Evolutionary conservation across 345 rosid species (phyloP), one percentile per base, ranked within the genome.

Genomic region (Pistacia atlantica): DNA sequence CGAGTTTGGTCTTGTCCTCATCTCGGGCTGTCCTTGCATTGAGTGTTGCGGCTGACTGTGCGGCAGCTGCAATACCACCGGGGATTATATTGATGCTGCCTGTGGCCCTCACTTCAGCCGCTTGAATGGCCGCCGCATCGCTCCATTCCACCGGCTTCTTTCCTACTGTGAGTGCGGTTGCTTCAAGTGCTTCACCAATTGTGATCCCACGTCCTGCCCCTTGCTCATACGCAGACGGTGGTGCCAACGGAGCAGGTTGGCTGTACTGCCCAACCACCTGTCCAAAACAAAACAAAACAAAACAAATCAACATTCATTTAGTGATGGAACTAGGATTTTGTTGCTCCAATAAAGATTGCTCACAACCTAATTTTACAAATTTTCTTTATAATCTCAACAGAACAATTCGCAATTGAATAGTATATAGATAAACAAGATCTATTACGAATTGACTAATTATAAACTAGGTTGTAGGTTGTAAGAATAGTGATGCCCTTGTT

Each of bases 91-190:
- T 79, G 71, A 86, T 90, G 14, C 89, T 83, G 10, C 95, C 93
- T 0, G 94, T 92, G 51, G 97, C 98, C 83, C 95, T 88, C 17
- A 93, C 94, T 79, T 93, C 97, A 0, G 97, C 97, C 0, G 98
- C 94, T 79, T 95, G 98, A 72, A 93, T 93, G 0, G 98, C 93
- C 0, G 97, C 97, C 0, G 97, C 97, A n/a, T 93, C 98, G 49
- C 97, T 95, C 92, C 92, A 82, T 28, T 90, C 97, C 42, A 95
- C 97, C 0, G 94, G 88, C 85, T 91, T 91, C 67, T 89, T 79
- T 45, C 95, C 97, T 0, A 89, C 94, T 2, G 94, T 90, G 18
- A 90, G 72, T 12, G 87, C 94, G 0, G 97, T 84, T 2, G 97
- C 92, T 77, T 94, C 97, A 11, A 93, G 86, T 42, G 95, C 93